Percentiles rank a stretch among this genome's conserved stretches.
These are phyloP conservation scores for Saccharomyces hybrid DNA, from an alignment of 1,139 yeast genomes.

Conservation along the genomic window DNA sequence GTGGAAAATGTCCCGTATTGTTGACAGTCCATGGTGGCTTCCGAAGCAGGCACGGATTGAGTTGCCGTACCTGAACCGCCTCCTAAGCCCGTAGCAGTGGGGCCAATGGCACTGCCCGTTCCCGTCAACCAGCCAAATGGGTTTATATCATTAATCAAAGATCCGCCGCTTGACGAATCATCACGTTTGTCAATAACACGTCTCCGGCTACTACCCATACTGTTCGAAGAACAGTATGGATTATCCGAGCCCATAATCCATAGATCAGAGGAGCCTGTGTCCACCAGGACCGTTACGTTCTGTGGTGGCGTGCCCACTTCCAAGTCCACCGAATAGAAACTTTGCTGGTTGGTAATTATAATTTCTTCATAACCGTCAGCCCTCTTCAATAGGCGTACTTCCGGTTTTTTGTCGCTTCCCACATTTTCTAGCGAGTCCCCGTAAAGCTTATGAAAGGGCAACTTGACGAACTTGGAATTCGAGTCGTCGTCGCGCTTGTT, in stretches of 20 bases:
- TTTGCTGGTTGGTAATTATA: slow-evolving; percentile 20
- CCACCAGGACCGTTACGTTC: slow-evolving; percentile 46
- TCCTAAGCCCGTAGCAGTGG: slow-evolving; percentile 5
- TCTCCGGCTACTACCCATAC: neutral
- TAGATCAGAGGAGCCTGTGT: slow-evolving; percentile 67
- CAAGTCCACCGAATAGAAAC: slow-evolving; percentile 25
- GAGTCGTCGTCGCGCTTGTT: neutral
- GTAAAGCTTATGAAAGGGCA: slow-evolving; percentile 6
- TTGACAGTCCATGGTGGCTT: slow-evolving; percentile 29
- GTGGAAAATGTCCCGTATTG: slow-evolving; percentile 40
- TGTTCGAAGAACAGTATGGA: slow-evolving; percentile 16
- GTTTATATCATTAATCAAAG: neutral
- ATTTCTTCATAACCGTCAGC: slow-evolving; percentile 15
- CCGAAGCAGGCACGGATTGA: slow-evolving; percentile 4
- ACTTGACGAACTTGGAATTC: slow-evolving; percentile 3
- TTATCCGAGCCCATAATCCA: slow-evolving; percentile 43
- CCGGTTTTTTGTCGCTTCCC: slow-evolving; percentile 4
- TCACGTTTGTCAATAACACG: neutral
- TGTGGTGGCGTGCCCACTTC: slow-evolving; percentile 49
- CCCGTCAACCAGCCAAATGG: slow-evolving; percentile 5
- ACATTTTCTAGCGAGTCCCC: slow-evolving; percentile 7
- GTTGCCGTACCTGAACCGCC: slow-evolving; percentile 4
- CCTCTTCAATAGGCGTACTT: slow-evolving; percentile 9
- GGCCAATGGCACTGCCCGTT: slow-evolving; percentile 1
- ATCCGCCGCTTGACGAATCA: neutral